These are phyloP conservation scores for Fusarium subtropicale DNA, from an alignment of 2,329 filamentous ascomycete genomes.

Conservation along the genomic window DNA sequence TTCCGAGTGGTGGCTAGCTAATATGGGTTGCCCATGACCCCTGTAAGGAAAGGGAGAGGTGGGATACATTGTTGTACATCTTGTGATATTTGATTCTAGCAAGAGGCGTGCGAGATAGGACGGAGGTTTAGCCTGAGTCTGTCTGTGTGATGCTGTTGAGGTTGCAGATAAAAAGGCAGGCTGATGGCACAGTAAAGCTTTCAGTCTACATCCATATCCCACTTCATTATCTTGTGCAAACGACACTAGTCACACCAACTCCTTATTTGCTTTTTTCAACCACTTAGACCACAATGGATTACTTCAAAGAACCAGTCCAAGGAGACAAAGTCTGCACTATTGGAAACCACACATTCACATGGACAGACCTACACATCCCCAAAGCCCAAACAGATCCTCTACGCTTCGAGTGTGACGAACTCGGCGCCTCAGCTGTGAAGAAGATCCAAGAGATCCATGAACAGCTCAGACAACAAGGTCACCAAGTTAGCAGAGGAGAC, in stretches of 20 bases:
- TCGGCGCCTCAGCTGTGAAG: slow-evolving; percentile 15
- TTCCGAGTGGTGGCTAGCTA: not conserved
- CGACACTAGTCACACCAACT: not conserved
- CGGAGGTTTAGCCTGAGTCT: not conserved
- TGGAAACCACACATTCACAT: slow-evolving; percentile 17
- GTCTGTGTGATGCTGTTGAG: not conserved
- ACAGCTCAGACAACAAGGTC: not conserved
- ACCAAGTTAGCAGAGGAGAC: slow-evolving; percentile 8
- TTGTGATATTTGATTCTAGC: not conserved
- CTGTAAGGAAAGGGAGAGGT: not conserved
- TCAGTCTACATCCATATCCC: not conserved
- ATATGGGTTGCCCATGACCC: not conserved
- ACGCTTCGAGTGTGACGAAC: slow-evolving; percentile 17
- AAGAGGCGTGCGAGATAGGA: not conserved
- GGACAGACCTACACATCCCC: slow-evolving; percentile 20
- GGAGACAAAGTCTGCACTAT: slow-evolving; percentile 7
- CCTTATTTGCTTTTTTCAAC: not conserved
- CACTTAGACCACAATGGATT: not conserved
- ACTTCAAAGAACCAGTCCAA: not conserved
- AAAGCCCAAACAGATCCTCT: slow-evolving; percentile 27
- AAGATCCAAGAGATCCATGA: slow-evolving; percentile 10
- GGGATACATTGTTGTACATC: not conserved
- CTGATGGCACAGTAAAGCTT: not conserved
- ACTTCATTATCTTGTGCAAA: not conserved
- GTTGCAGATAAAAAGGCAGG: not conserved